Evolutionary conservation across 2,329 filamentous ascomycete genomes (phyloP).

Genomic region (Sporothrix mexicana): DNA sequence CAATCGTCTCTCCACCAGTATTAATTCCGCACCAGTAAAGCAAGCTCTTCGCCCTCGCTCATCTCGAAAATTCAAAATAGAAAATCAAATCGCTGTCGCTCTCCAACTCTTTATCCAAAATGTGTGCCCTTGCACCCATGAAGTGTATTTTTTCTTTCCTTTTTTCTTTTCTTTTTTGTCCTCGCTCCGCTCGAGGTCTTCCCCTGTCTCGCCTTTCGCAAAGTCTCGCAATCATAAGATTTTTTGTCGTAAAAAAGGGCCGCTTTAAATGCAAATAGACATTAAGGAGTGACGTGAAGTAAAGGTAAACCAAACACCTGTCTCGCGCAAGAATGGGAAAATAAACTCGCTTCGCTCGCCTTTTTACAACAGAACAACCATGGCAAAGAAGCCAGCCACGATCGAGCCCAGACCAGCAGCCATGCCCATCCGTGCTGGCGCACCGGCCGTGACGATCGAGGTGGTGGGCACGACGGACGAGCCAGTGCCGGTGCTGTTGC

Average conservation of each 20-base stretch:
- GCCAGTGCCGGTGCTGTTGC: not conserved
- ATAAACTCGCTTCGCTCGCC: no score
- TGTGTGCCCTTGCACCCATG: slow-evolving; percentile 18
- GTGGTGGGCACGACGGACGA: not conserved
- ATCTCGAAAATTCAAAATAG: not conserved
- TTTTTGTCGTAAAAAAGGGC: slow-evolving; percentile 12
- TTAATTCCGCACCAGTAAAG: not conserved
- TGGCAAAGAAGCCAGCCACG: not conserved
- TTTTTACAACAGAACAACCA: not conserved
- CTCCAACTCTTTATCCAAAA: not conserved
- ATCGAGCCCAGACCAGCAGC: not conserved
- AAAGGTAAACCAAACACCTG: not conserved
- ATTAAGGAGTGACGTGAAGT: slow-evolving; percentile 31
- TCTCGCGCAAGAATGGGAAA: not conserved
- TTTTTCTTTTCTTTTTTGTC: not conserved
- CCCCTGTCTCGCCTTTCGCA: not conserved
- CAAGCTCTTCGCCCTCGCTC: not conserved
- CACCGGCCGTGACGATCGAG: slow-evolving; percentile 17
- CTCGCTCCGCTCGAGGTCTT: not conserved
- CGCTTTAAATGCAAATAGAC: slow-evolving; percentile 30
- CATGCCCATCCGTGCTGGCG: slow-evolving; percentile 2
- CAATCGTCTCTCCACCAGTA: not conserved
- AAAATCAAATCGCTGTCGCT: not conserved
- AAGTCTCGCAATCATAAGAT: not conserved
- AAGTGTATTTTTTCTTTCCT: not conserved